Percentiles rank a stretch among this genome's conserved stretches.
phyloP scores from a whole-genome alignment of 2,329 filamentous ascomycete species.

The Pseudogymnoascus sp. region DNA sequence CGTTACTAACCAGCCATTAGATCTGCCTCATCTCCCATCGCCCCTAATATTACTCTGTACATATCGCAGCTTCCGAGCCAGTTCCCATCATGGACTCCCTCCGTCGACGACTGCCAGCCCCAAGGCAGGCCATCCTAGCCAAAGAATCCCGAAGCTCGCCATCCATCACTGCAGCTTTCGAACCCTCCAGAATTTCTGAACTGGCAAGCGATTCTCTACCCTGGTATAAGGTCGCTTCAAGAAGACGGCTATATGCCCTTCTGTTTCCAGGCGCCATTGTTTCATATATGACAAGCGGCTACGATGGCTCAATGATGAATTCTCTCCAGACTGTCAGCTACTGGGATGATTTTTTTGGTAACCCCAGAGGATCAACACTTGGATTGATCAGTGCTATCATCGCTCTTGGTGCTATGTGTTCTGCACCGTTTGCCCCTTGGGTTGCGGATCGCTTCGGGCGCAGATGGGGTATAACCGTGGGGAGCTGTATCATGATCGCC shows the following conservation, averaged over 20 bases:
- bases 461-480: conserved; percentile 26
- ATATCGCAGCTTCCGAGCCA: not conserved
- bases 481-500: conserved; percentile 27
- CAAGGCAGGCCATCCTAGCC: conserved; percentile 20
- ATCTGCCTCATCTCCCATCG: not conserved
- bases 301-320: conserved; percentile 44
- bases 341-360: conserved; percentile 35
- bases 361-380: conserved; percentile 27
- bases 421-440: conserved; percentile 25
- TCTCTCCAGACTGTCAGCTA: conserved; percentile 35
- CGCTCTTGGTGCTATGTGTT: conserved; percentile 38
- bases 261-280: conserved; percentile 30
- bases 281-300: conserved; percentile 37
- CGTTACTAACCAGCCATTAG: not conserved
- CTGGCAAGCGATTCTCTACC: conserved; percentile 21
- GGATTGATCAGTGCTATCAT: conserved; percentile 33
- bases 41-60: not conserved
- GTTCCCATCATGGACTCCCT: conserved; percentile 19
- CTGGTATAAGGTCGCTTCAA: conserved; percentile 28
- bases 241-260: conserved; percentile 26
- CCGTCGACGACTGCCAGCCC: conserved; percentile 23
- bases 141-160: conserved; percentile 9
- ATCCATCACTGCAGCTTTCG: conserved; percentile 12
- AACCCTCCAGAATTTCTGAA: conserved; percentile 25
- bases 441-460: conserved; percentile 28